A percentile compares a stretch with the other conserved stretches of the same genome.
These are phyloP conservation scores for Cenococcum geophilum DNA, from an alignment of 495 filamentous ascomycete genomes.

Conservation along the genomic window DNA sequence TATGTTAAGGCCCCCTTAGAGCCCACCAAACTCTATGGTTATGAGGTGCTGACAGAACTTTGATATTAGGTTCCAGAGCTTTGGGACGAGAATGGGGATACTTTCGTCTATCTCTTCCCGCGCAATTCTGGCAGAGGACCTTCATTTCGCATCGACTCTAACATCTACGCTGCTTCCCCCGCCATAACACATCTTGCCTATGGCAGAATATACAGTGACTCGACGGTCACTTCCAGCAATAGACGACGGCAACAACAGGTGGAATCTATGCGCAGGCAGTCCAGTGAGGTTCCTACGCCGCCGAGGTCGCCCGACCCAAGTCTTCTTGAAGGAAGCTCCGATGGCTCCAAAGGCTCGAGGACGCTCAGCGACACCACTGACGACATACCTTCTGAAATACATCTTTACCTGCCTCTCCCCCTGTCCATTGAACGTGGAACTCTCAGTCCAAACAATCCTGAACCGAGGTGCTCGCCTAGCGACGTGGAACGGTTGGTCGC, in stretches of 20 bases:
- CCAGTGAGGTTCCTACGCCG: neutral
- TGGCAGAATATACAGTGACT: slow-evolving; percentile 43
- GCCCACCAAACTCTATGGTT: neutral
- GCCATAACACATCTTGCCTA: slow-evolving; percentile 64
- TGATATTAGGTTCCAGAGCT: slow-evolving; percentile 65
- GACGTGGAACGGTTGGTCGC: slow-evolving; percentile 66
- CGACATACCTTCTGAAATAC: slow-evolving; percentile 44
- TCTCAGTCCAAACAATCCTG: slow-evolving; percentile 36
- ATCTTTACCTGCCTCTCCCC: slow-evolving; percentile 62
- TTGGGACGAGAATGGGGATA: slow-evolving; percentile 79
- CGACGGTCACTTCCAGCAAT: neutral
- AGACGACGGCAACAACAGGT: slow-evolving; percentile 12
- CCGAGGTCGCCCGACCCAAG: slow-evolving; percentile 16
- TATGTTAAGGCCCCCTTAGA: slow-evolving; percentile 10
- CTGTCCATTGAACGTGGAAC: slow-evolving; percentile 30
- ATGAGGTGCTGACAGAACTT: neutral
- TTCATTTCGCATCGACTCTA: slow-evolving; percentile 72
- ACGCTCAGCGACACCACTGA: slow-evolving; percentile 38
- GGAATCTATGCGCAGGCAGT: no score
- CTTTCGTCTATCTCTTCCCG: slow-evolving; percentile 77
- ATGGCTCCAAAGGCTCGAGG: slow-evolving; percentile 31
- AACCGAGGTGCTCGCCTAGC: slow-evolving; percentile 41
- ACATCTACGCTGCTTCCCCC: slow-evolving; percentile 62
- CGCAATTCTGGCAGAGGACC: slow-evolving; percentile 57
- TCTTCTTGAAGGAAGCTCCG: slow-evolving; percentile 23